Percentiles rank a stretch among this genome's conserved stretches.
Conservation (phyloP, 345 rosid species). For the Citrus cavaleriei region DNA sequence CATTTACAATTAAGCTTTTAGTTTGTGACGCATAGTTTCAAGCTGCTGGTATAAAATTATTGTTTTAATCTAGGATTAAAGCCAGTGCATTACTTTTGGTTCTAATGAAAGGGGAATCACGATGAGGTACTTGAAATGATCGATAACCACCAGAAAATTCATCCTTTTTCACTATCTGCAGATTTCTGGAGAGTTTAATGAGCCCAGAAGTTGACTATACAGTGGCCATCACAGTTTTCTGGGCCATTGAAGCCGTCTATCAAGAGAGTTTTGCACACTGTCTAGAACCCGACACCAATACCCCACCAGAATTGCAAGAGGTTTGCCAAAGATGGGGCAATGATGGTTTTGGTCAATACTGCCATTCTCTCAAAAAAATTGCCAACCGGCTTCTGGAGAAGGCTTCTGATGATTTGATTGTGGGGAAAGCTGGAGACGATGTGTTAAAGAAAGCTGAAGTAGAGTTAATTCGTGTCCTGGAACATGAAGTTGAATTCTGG, state of each 20-base stretch:
- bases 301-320: constrained; percentile 45
- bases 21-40: not conserved
- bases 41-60: not conserved
- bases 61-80: not conserved
- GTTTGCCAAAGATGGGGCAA: constrained; percentile 91
- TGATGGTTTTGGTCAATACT: constrained; percentile 52
- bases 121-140: not conserved
- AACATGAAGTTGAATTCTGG: constrained; percentile 78
- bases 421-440: constrained; percentile 41
- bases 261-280: constrained; percentile 80
- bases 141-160: not conserved
- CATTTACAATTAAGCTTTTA: not conserved
- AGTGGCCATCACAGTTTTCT: constrained; percentile 52
- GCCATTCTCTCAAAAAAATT: constrained; percentile 45
- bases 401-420: constrained; percentile 35
- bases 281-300: constrained; percentile 51
- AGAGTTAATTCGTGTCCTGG: constrained; percentile 48
- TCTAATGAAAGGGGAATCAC: not conserved
- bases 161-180: constrained; percentile 10
- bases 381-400: constrained; percentile 51
- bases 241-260: constrained; percentile 81
- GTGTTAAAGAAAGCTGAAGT: constrained; percentile 47
- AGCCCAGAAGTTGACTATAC: constrained; percentile 51
- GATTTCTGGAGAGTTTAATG: constrained; percentile 66
- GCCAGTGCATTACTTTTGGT: not conserved